Base-by-base conservation (phyloP, 345 rosid genomes). In the Iberis pinnata region DNA sequence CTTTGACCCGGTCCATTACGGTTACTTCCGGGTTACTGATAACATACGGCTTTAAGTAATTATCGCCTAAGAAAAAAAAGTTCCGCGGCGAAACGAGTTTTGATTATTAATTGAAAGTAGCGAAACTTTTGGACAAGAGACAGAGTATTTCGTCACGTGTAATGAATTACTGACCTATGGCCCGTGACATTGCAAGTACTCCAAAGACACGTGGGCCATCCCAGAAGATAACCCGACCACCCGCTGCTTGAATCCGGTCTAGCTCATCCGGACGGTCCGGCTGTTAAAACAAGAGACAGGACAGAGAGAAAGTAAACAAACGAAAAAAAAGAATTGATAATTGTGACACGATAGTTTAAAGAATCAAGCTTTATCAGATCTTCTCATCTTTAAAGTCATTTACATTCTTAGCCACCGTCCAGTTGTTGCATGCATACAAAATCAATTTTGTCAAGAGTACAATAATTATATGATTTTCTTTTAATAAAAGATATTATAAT, bases 181-280 rank as follows among this genome's bases (percentile, higher is more conserved):
- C 95, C 69, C 99, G 79, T 0, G 97, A 88, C 95, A 80, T 88
- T 12, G 97, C 90, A 39, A 88, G 70, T 22, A 88, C 83, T 18
- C 99, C 99, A 3, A 78, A 82, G 10, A 93, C 99, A 35, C 99
- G 78, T 6, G 97, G 75, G 0, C 89, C 88, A 13, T 88, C 88
- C 97, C 97, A 88, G 67, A 72, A 85, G 57, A 93, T 79, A 9
- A 86, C 97, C 9, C 89, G 81, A 31, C 97, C 97, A 4, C 95
- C 97, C 2, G 90, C 95, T 15, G 43, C 78, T 43, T 93, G 59
- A 58, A 93, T 93, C 65, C 99, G 83, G 11, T 74, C 56, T 53
- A 88, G 60, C 70, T 88, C 95, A 44, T 88, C 99, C 7, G 94
- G 90, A 10, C 95, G 78, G 64, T 93, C 95, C 70, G 97, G 99